These are phyloP conservation scores for Trypanosoma theileri DNA, from an alignment of 208 protist genomes.

Conservation along the genomic window DNA sequence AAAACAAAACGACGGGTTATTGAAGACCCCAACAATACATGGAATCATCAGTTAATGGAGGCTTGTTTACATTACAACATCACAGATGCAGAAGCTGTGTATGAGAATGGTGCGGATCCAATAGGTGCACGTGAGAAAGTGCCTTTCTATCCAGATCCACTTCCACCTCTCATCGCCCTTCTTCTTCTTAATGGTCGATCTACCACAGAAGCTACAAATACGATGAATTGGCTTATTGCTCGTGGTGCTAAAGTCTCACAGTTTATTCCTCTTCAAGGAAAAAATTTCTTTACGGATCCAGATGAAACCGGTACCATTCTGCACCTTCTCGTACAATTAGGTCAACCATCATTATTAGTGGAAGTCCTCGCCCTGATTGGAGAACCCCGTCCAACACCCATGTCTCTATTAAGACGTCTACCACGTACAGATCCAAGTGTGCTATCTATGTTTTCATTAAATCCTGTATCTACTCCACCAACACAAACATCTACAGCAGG, in stretches of 20 bases:
- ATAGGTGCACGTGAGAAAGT: slow-evolving; percentile 53
- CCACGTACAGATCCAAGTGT: background rate
- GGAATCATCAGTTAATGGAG: slow-evolving; percentile 76
- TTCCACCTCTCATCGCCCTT: slow-evolving; percentile 43
- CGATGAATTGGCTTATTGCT: slow-evolving; percentile 53
- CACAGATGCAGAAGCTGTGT: slow-evolving; percentile 31
- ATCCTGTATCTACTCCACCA: background rate
- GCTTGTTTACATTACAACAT: slow-evolving; percentile 55
- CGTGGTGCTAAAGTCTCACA: slow-evolving; percentile 60
- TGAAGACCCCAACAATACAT: slow-evolving; percentile 84
- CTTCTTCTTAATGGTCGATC: slow-evolving; percentile 49
- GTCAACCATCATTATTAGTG: slow-evolving; percentile 57
- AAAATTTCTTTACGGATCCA: slow-evolving; percentile 10
- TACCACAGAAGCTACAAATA: slow-evolving; percentile 33
- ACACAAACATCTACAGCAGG: background rate
- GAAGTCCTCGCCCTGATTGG: slow-evolving; percentile 53
- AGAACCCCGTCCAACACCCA: slow-evolving; percentile 22
- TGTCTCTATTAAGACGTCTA: slow-evolving; percentile 17
- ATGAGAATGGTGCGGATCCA: slow-evolving; percentile 64
- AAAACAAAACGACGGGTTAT: slow-evolving; percentile 38
- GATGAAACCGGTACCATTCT: slow-evolving; percentile 50
- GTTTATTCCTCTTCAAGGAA: slow-evolving; percentile 34
- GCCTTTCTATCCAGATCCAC: slow-evolving; percentile 35
- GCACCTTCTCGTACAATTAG: slow-evolving; percentile 69
- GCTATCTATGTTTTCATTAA: no score